These are phyloP conservation scores for Candida sphagnicola DNA, from an alignment of 805 yeast genomes.

Conservation along the genomic window DNA sequence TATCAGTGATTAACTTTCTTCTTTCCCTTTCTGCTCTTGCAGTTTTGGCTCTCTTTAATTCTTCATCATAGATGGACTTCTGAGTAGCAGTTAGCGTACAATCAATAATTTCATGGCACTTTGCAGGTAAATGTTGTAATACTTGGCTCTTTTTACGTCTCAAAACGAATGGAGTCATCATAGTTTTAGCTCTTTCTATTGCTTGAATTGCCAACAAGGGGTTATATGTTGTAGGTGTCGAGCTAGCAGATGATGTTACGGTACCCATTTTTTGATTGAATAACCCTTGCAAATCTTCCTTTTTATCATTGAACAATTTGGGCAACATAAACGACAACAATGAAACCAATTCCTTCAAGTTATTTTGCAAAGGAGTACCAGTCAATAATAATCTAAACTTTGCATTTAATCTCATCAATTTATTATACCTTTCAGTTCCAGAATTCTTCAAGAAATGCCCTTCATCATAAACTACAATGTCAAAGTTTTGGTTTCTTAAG, in stretches of 20 bases:
- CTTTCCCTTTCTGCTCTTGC: constrained; percentile 41
- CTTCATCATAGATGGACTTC: constrained; percentile 54
- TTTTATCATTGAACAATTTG: constrained; percentile 68
- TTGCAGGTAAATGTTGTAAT: constrained; percentile 80
- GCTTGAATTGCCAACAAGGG: constrained; percentile 90
- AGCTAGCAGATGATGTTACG: constrained; percentile 5
- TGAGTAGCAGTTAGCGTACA: constrained; percentile 64
- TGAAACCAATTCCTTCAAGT: constrained; percentile 84
- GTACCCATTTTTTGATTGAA: constrained; percentile 79
- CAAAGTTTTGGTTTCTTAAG: constrained; percentile 68
- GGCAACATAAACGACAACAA: constrained; percentile 90
- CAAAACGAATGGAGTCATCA: constrained; percentile 97
- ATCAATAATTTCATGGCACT: constrained; percentile 56
- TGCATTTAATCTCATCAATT: constrained; percentile 80
- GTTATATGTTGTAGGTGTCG: constrained; percentile 48
- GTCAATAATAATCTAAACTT: constrained; percentile 84
- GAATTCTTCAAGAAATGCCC: constrained; percentile 97
- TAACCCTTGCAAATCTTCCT: constrained; percentile 74
- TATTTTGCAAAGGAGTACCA: constrained; percentile 96
- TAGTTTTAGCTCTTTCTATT: constrained; percentile 85
- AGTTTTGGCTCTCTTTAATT: constrained; percentile 44
- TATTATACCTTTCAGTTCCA: constrained; percentile 77
- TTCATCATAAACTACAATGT: constrained; percentile 92
- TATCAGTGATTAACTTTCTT: constrained; percentile 33
- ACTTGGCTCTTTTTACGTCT: constrained; percentile 93